Evolutionary conservation across 257 asterid species (phyloP), one percentile per base, ranked within the genome.

Genomic region (Lantana camara): DNA sequence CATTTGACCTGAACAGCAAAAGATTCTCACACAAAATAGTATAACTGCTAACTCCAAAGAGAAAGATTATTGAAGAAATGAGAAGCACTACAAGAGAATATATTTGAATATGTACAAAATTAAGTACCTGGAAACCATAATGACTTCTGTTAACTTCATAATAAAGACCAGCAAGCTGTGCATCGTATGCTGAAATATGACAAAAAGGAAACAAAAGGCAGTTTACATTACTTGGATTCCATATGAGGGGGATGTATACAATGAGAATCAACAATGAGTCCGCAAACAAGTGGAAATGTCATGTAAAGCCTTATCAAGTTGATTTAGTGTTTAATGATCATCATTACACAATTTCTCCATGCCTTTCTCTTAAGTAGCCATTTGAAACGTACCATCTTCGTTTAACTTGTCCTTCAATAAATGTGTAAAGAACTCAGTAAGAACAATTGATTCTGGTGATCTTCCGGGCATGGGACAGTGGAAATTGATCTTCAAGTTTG

Each of bases 81-180:
- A 46, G 41, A 48, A 8, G 66, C 22, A 23, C 73, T 57, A 40
- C 6, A 27, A 56, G 13, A 60, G 56, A 27, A 51, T 21, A 71
- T 30, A 70, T 23, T 50, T 16, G 38, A 32, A 57, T 2, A 66
- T 54, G 47, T 63, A 66, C 64, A 69, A 63, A 42, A 35, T 34
- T 14, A 47, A 55, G 60, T 76, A 94, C 99, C 97, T 88, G 96
- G 66, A 94, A 94, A 50, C 99, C 99, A 79, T 47, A 78, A 61
- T 80, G 75, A 7, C 88, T 70, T 72, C 72, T 81, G 78, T 22
- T 75, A 76, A 94, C 79, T 64, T 73, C 84, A 73, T 90, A 94
- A 78, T 90, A 74, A 41, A 94, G 99, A 64, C 99, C 99, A 62
- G 99, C 97, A 79, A 94, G 91, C 83, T 90, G 83, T 35, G 99